Percentiles rank a stretch among this genome's conserved stretches.
phyloP scores from a whole-genome alignment of 2,329 filamentous ascomycete species.

The Knufia petricola region DNA sequence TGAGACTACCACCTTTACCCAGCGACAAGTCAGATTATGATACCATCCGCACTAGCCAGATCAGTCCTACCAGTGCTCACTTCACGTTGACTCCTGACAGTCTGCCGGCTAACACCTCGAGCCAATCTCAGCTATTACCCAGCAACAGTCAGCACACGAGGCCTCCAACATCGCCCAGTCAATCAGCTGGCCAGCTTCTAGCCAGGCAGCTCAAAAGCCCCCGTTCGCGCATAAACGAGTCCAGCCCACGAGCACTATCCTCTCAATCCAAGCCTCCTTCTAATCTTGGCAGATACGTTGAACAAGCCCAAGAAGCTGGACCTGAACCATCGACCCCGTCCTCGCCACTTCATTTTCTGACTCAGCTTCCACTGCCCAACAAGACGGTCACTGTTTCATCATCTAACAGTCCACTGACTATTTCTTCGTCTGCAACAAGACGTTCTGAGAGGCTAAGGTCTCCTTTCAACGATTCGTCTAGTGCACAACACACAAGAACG shows the following conservation, averaged over 20 bases:
- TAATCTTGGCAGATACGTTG: constrained; percentile 1
- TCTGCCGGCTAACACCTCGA: constrained; percentile 1
- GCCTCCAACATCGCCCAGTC: neutral
- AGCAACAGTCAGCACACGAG: neutral
- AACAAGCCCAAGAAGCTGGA: neutral
- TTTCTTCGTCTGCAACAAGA: no score
- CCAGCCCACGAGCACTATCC: neutral
- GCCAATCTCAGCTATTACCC: neutral
- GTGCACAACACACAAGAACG: no score
- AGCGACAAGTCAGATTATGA: constrained; percentile 17
- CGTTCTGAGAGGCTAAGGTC: no score
- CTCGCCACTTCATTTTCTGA: neutral
- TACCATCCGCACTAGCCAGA: constrained; percentile 15
- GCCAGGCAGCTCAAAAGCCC: neutral
- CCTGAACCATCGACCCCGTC: neutral
- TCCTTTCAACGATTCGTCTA: no score
- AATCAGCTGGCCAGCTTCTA: neutral
- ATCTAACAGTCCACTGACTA: no score
- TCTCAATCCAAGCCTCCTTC: neutral
- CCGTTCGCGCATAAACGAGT: neutral
- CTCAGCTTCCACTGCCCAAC: neutral
- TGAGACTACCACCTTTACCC: constrained; percentile 10
- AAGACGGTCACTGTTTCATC: neutral
- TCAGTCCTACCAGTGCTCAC: constrained; percentile 4
- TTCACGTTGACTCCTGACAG: neutral